A percentile compares a stretch with the other conserved stretches of the same genome.
phyloP scores from a whole-genome alignment of 106 monocot genomes.

The Vanilla planifolia region DNA sequence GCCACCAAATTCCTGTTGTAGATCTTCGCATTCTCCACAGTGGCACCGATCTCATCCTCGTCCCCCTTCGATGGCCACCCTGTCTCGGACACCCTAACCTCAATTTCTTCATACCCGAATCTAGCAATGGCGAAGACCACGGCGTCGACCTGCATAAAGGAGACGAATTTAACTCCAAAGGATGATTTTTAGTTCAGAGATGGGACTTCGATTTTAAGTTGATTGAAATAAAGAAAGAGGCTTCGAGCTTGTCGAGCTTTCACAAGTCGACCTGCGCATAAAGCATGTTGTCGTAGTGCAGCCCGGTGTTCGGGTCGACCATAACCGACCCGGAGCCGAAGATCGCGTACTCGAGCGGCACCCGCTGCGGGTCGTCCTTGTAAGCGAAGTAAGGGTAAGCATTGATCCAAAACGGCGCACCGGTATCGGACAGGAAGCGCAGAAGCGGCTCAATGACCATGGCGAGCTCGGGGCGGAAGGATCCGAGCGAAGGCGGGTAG shows the following conservation, averaged over 20 bases:
- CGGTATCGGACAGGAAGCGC: constrained; percentile 52
- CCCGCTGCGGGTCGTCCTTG: constrained; percentile 43
- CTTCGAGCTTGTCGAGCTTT: no score
- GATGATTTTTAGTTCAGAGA: no score
- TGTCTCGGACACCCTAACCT: constrained; percentile 89
- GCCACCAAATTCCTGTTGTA: constrained; percentile 74
- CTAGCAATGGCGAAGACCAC: constrained; percentile 56
- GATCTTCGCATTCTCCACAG: constrained; percentile 56
- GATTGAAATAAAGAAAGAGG: no score
- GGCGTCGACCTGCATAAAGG: constrained; percentile 96
- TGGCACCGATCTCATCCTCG: constrained; percentile 66
- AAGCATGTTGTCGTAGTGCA: constrained; percentile 91
- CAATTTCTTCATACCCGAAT: constrained; percentile 47
- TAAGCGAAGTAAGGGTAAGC: constrained; percentile 98
- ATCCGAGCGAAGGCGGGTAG: constrained; percentile 72
- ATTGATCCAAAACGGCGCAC: constrained; percentile 88
- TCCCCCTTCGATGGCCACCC: constrained; percentile 98
- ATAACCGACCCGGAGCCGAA: constrained; percentile 45
- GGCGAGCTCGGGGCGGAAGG: constrained; percentile 42
- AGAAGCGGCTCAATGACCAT: constrained; percentile 40
- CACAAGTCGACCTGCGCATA: constrained; percentile 95
- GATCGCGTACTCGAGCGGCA: constrained; percentile 61
- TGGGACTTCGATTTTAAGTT: no score
- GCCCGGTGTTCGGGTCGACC: constrained; percentile 64
- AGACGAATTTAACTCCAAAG: no score